Conservation (phyloP, 345 rosid genomes). For the Citrus reticulata region DNA sequence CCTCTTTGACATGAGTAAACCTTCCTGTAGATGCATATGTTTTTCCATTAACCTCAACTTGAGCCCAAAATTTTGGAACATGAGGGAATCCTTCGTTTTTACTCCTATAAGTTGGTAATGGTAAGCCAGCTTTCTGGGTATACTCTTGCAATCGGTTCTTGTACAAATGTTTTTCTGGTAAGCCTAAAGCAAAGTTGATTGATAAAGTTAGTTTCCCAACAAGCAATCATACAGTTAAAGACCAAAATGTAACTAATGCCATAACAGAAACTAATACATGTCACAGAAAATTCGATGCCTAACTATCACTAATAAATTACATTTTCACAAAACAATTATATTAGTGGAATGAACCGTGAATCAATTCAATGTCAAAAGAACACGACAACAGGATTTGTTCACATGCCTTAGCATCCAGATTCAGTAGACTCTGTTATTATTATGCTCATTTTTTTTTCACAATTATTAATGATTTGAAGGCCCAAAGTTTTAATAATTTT, state of each 20-base stretch:
- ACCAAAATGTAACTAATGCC: background rate
- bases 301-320: background rate
- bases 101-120: constrained; percentile 14
- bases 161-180: background rate
- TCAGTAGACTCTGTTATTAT: too few species aligned
- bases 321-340: background rate
- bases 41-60: constrained; percentile 8
- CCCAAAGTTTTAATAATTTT: too few species aligned
- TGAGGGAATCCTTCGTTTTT: constrained; percentile 25
- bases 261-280: background rate
- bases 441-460: too few species aligned
- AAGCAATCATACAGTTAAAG: background rate
- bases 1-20: constrained; percentile 17
- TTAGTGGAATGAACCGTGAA: background rate
- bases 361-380: background rate
- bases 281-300: background rate
- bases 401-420: too few species aligned
- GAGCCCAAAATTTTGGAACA: constrained; percentile 25
- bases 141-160: constrained; percentile 16
- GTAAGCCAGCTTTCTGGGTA: constrained; percentile 3
- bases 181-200: background rate
- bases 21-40: background rate
- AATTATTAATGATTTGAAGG: too few species aligned
- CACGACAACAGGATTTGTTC: background rate
- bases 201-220: background rate